phyloP scores from a whole-genome alignment of 345 rosid genomes.

The Clausena lansium region DNA sequence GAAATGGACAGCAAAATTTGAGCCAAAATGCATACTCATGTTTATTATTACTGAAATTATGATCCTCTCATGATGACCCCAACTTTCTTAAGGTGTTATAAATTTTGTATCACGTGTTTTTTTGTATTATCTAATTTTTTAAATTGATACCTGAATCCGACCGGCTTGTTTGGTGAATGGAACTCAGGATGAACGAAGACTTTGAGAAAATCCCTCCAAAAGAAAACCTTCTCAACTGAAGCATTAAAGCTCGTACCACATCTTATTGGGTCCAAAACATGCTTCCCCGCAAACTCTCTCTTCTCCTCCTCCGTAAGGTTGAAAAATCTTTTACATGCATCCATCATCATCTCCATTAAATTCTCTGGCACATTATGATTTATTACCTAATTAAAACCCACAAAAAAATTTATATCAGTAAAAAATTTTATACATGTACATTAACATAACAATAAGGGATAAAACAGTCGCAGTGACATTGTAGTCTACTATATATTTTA shows the following conservation, averaged over 20 bases:
- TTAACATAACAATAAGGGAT: neutral
- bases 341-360: slow-evolving; percentile 32
- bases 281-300: slow-evolving; percentile 36
- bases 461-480: neutral
- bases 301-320: slow-evolving; percentile 52
- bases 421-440: neutral
- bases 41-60: no score
- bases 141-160: slow-evolving; percentile 37
- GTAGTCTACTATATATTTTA: no score
- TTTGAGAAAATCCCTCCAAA: slow-evolving; percentile 61
- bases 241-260: slow-evolving; percentile 57
- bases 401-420: neutral
- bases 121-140: rapidly evolving
- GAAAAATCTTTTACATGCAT: slow-evolving; percentile 33
- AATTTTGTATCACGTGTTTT: no score
- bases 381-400: slow-evolving; percentile 29
- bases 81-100: no score
- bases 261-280: slow-evolving; percentile 51
- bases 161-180: slow-evolving; percentile 45
- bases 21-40: no score
- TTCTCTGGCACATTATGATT: slow-evolving; percentile 53
- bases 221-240: slow-evolving; percentile 36
- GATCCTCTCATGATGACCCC: neutral
- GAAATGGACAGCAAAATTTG: no score
- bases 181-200: slow-evolving; percentile 38